Evolutionary conservation across 2,329 filamentous ascomycete genomes (phyloP).

Genomic region (Byssothecium circinans): DNA sequence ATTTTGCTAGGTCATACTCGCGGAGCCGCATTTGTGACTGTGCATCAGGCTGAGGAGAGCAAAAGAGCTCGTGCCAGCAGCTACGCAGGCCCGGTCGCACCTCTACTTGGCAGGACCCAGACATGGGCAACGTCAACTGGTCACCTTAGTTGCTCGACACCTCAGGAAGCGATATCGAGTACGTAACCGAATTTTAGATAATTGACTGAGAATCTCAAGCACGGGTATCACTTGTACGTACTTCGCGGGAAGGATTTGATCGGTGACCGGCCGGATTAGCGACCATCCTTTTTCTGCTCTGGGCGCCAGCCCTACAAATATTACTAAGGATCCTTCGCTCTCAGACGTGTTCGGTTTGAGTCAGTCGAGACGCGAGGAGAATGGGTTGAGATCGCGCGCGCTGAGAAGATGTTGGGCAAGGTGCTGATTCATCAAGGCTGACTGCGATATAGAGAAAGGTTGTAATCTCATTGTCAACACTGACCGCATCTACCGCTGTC

Average conservation of each 20-base stretch:
- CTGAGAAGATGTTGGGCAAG: no score
- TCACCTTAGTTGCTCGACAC: no score
- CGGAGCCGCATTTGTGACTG: neutral
- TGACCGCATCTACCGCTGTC: no score
- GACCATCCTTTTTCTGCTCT: neutral
- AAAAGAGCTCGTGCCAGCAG: neutral
- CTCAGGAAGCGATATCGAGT: neutral
- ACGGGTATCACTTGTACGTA: neutral
- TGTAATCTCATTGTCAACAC: no score
- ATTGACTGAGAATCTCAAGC: neutral
- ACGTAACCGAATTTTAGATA: neutral
- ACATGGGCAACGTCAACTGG: no score
- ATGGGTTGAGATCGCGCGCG: neutral
- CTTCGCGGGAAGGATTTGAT: constrained; percentile 1
- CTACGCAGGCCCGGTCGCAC: neutral
- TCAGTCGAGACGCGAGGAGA: neutral
- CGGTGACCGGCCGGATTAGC: constrained; percentile 1
- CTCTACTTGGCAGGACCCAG: neutral
- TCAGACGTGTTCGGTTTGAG: neutral
- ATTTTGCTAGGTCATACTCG: neutral
- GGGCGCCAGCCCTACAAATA: neutral
- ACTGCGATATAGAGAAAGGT: neutral
- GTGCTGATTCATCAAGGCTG: neutral
- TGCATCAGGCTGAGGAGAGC: neutral
- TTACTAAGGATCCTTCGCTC: neutral